These are phyloP conservation scores for Ceriops zippeliana DNA, from an alignment of 345 rosid species.

Conservation along the genomic window DNA sequence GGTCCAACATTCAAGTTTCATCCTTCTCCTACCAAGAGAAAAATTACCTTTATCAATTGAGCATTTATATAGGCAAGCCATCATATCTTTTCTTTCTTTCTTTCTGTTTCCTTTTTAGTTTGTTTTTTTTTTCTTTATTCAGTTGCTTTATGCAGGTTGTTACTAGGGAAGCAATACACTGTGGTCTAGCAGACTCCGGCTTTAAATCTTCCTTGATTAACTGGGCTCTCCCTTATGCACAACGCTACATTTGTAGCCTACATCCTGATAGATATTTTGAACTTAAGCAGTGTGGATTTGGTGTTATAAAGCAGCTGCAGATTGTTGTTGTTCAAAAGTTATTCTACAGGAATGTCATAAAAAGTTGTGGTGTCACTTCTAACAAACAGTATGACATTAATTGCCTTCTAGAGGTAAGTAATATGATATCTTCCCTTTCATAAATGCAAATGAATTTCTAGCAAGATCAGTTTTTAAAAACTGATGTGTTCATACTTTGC, in stretches of 20 bases:
- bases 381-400: slow-evolving; percentile 50
- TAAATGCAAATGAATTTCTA: too few species aligned
- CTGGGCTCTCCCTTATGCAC: slow-evolving; percentile 96
- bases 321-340: slow-evolving; percentile 64
- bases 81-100: background rate
- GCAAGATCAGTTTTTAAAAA: too few species aligned
- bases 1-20: too few species aligned
- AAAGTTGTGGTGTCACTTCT: slow-evolving; percentile 41
- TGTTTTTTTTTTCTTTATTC: background rate
- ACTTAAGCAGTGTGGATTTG: slow-evolving; percentile 47
- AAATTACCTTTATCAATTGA: too few species aligned
- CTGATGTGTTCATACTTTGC: too few species aligned
- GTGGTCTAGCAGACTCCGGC: slow-evolving; percentile 48
- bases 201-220: slow-evolving; percentile 54
- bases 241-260: slow-evolving; percentile 63
- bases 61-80: too few species aligned
- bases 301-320: slow-evolving; percentile 40
- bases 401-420: slow-evolving; percentile 67
- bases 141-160: slow-evolving; percentile 48
- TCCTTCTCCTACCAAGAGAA: too few species aligned
- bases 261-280: slow-evolving; percentile 54
- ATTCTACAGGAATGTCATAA: slow-evolving; percentile 62
- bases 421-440: background rate
- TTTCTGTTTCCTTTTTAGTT: background rate
- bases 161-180: slow-evolving; percentile 64